Base-by-base conservation (phyloP, 2,329 filamentous ascomycete genomes). In the Tolypocladium pustulatum region DNA sequence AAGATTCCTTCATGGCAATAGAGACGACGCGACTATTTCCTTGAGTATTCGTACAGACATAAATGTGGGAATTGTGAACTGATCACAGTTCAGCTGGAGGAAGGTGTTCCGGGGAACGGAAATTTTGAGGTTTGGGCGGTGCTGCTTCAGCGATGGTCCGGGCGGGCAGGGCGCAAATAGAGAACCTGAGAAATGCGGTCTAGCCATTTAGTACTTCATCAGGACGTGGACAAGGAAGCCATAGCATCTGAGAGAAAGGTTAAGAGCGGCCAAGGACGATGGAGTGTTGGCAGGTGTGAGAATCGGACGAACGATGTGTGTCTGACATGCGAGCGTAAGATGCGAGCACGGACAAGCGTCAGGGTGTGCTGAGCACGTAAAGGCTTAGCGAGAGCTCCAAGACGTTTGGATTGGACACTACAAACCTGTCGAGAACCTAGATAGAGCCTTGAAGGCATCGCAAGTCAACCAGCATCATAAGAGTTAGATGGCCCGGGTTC, bases 401-500 rank as follows among this genome's bases (percentile, higher is more conserved):
- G 30, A 36, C 49, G 20, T 34, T 27, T 56, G 54, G 32, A 55
- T 58, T 53, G 54, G 57, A 58, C 65, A 64, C 65, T 67, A 68
- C 72, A 69, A 67, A 73, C 72, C 72, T 74, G 65, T 66, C 63
- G 64, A 66, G 65, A 74, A 79, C 79, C 80, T 82, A 82, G 69
- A 81, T 73, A 54, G 64, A 65, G 66, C 68, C 66, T 65, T 59
- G 64, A 68, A 72, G 71, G 70, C 72, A 73, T 41, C 54, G 43
- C 25, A 37, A 46, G 61, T 61, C 59, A 59, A 61, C 75, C 76
- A 75, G 71, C 64, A 81, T 82, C 83, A 84, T 80, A 78, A 77
- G 54, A 27, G 34, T 79, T 81, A 92, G 68, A 91, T 89, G 73
- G 88, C 88, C 76, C 89, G 89, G 67, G 88, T 90, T 73, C 89